A percentile compares a stretch with the other conserved stretches of the same genome.
Evolutionary conservation across 2,329 filamentous ascomycete species (phyloP).

Genomic region (Diaporthe eres): DNA sequence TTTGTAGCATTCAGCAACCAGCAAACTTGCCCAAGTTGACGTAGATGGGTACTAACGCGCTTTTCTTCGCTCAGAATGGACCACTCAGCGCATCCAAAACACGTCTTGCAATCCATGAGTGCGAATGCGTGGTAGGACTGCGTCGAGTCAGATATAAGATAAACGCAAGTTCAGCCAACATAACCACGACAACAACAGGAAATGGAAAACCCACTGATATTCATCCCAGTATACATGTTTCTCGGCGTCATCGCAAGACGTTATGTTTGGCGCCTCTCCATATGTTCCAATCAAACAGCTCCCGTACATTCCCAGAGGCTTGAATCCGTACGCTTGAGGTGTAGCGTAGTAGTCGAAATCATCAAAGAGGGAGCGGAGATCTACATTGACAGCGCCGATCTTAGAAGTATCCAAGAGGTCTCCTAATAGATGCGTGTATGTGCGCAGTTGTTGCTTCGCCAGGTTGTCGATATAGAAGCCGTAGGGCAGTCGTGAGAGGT

Average conservation of each 20-base stretch:
- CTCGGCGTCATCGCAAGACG: background rate
- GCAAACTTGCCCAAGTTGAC: background rate
- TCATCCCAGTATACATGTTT: background rate
- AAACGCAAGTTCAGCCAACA: background rate
- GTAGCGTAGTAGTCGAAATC: background rate
- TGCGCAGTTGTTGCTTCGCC: background rate
- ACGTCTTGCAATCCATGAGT: background rate
- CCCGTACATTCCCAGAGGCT: background rate
- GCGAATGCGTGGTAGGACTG: background rate
- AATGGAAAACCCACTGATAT: background rate
- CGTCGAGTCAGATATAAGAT: background rate
- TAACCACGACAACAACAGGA: background rate
- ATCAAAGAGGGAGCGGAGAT: background rate
- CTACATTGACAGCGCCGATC: background rate
- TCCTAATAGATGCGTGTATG: background rate
- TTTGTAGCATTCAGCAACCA: background rate
- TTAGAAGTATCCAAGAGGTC: background rate
- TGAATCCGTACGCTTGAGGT: background rate
- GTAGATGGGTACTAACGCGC: background rate
- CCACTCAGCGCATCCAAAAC: background rate
- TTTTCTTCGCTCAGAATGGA: background rate
- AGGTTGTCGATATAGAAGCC: background rate
- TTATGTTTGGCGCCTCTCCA: background rate
- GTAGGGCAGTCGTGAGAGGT: background rate
- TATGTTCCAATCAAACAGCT: background rate